A percentile compares a stretch with the other conserved stretches of the same genome.
Conservation (phyloP, 163 green algal species). For the Prototheca wickerhamii region DNA sequence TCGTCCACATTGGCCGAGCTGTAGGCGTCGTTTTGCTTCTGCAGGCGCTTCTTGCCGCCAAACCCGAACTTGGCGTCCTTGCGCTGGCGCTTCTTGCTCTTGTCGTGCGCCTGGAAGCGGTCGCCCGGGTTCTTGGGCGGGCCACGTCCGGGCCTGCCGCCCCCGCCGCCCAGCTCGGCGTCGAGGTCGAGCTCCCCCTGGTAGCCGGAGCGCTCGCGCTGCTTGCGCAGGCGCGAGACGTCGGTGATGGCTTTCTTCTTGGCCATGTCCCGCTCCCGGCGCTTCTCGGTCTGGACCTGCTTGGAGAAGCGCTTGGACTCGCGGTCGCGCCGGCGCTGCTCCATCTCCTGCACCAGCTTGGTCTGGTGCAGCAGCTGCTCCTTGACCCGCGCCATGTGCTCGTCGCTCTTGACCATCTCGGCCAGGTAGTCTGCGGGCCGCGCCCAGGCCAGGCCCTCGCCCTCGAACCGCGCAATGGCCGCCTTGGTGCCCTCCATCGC, state of each 20-base stretch:
- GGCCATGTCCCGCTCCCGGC: constrained; percentile 74
- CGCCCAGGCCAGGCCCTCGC: constrained; percentile 54
- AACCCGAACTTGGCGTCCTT: constrained; percentile 80
- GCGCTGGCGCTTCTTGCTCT: constrained; percentile 60
- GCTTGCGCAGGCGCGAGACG: constrained; percentile 73
- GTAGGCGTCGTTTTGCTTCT: constrained; percentile 88
- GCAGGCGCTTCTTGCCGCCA: constrained; percentile 71
- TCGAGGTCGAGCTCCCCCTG: constrained; percentile 68
- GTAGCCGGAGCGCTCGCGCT: constrained; percentile 64
- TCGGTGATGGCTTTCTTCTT: constrained; percentile 38
- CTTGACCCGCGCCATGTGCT: constrained; percentile 94
- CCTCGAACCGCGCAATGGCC: constrained; percentile 69
- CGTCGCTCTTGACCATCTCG: constrained; percentile 94
- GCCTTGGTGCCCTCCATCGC: constrained; percentile 60
- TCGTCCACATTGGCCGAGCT: constrained; percentile 67
- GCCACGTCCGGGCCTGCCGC: constrained; percentile 1
- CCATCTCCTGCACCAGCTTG: constrained; percentile 64
- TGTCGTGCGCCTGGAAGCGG: constrained; percentile 19
- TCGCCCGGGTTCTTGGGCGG: constrained; percentile 2
- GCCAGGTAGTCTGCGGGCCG: constrained; percentile 93
- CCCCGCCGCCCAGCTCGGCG: constrained; percentile 39
- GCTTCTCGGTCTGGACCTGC: constrained; percentile 80
- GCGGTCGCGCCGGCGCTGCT: constrained; percentile 80
- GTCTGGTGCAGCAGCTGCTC: constrained; percentile 90
- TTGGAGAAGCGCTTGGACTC: constrained; percentile 91